Percentiles rank a stretch among this genome's conserved stretches.
Conservation (phyloP, 23 red algal species). For the Chondrus crispus region DNA sequence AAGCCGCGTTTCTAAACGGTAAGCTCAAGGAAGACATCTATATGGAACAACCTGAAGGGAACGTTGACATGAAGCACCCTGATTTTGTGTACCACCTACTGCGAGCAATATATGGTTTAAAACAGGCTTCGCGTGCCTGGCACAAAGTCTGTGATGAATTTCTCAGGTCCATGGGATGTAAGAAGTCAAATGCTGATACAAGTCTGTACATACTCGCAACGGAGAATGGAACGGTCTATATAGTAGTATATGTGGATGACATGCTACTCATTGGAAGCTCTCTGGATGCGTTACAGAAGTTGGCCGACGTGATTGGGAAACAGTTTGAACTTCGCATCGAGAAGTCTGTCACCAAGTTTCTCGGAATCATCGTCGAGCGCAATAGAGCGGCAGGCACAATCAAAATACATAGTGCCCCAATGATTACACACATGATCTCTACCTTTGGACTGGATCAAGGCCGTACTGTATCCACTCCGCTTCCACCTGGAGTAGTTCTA, state of each 20-base stretch:
- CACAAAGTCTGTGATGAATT: background rate
- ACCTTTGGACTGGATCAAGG: conserved; percentile 10
- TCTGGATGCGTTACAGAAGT: background rate
- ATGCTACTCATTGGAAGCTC: background rate
- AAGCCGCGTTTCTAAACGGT: background rate
- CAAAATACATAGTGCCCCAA: background rate
- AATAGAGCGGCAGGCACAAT: background rate
- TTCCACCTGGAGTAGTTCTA: background rate
- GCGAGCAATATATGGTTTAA: background rate
- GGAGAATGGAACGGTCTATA: background rate
- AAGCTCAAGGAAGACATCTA: background rate
- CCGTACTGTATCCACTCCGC: background rate
- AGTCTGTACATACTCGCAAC: background rate
- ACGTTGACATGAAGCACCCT: background rate
- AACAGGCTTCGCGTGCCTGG: conserved; percentile 30
- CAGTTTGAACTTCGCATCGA: background rate
- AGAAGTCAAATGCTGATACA: background rate
- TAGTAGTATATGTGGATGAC: conserved; percentile 41
- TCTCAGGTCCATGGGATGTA: background rate
- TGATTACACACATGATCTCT: background rate
- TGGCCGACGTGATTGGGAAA: background rate
- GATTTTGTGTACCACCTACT: background rate
- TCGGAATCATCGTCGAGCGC: background rate
- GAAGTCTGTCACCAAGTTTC: conserved; percentile 6
- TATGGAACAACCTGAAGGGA: background rate